Conservation (phyloP, 345 rosid genomes). For the Eucalyptus tenuipes region DNA sequence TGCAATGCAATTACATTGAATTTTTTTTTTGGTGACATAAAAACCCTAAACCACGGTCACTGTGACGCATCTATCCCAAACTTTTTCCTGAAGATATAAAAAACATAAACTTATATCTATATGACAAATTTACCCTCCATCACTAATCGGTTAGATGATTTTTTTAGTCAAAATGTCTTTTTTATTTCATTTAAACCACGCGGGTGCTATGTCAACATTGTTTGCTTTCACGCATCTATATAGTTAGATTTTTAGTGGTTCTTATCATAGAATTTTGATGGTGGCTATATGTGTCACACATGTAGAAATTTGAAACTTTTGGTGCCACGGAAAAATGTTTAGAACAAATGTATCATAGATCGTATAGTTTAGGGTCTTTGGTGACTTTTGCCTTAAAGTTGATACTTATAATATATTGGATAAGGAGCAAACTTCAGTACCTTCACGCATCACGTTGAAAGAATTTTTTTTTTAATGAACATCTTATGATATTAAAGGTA, state of each 20-base stretch:
- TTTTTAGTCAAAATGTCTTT: neutral
- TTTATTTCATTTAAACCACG: no score
- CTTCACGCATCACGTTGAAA: neutral
- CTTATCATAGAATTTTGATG: neutral
- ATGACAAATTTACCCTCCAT: neutral
- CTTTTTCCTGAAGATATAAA: no score
- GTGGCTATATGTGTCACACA: neutral
- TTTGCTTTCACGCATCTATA: neutral
- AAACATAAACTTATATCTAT: rapidly evolving
- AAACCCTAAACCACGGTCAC: no score
- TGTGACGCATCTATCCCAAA: no score
- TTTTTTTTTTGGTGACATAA: no score
- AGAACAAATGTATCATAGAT: no score
- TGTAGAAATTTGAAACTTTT: neutral
- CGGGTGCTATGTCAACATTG: rapidly evolving
- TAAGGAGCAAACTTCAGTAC: neutral
- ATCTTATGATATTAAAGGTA: no score
- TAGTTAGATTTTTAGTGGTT: no score
- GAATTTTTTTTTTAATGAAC: no score
- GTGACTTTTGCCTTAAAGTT: neutral
- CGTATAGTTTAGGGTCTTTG: neutral
- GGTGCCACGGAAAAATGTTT: neutral
- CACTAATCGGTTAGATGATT: neutral
- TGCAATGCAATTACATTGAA: no score
- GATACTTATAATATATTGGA: neutral